These are phyloP conservation scores for Musa balbisiana DNA, from an alignment of 202 grass and related monocot species.

Conservation along the genomic window DNA sequence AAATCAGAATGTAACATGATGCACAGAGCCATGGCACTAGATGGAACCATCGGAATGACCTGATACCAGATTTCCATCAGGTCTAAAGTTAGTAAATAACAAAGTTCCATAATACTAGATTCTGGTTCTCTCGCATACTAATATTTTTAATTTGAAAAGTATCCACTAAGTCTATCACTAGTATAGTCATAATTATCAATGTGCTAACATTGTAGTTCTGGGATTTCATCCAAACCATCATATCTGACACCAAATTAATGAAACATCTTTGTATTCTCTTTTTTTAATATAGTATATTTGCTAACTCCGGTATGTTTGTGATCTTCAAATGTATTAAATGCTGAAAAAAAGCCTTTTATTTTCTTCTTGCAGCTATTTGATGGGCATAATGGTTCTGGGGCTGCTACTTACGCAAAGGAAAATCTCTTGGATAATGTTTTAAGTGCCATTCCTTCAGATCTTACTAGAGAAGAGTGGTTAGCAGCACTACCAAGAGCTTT, in stretches of 20 bases:
- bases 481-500: constrained; percentile 77
- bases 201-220: background rate
- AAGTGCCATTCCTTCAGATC: constrained; percentile 57
- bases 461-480: constrained; percentile 79
- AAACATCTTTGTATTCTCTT: background rate
- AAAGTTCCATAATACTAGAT: no score
- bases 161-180: no score
- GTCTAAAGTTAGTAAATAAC: no score
- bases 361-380: constrained; percentile 65
- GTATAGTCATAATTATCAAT: no score
- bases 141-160: no score
- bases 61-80: no score
- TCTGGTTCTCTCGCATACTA: no score
- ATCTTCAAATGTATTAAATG: constrained; percentile 1
- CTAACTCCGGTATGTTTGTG: background rate
- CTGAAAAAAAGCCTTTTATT: constrained; percentile 1
- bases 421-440: constrained; percentile 81
- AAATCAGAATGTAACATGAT: no score
- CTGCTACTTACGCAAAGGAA: constrained; percentile 74
- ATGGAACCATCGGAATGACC: no score
- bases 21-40: no score
- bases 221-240: background rate
- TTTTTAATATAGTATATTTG: background rate
- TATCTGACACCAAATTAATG: background rate
- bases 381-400: constrained; percentile 82